Evolutionary conservation across 2,329 filamentous ascomycete species (phyloP).

Genomic region (Lachnellula subtilissima): DNA sequence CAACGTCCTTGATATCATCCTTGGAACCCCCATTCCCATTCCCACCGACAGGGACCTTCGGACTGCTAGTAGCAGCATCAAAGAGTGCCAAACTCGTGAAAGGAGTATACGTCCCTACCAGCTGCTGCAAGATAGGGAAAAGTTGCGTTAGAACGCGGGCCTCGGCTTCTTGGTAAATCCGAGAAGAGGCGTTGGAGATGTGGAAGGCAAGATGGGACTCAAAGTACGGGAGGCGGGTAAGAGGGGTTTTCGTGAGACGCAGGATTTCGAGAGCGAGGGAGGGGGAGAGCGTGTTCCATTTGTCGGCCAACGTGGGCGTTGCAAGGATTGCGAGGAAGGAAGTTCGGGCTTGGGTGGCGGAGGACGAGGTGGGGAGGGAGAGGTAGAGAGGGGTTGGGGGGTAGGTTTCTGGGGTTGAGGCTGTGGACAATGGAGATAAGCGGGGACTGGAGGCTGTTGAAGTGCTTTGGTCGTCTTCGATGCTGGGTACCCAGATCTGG

Average conservation of each 20-base stretch:
- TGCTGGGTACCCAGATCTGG: constrained; percentile 23
- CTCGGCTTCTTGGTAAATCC: constrained; percentile 29
- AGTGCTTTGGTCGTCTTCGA: constrained; percentile 19
- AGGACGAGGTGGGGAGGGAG: constrained; percentile 20
- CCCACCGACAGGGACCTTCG: constrained; percentile 13
- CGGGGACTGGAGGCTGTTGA: constrained; percentile 25
- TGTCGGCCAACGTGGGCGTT: constrained; percentile 23
- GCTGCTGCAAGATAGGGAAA: constrained; percentile 25
- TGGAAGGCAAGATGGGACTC: constrained; percentile 29
- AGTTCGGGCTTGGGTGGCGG: constrained; percentile 23
- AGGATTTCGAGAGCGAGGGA: constrained; percentile 31
- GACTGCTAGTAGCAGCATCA: constrained; percentile 27
- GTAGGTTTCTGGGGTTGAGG: constrained; percentile 24
- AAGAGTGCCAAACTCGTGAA: constrained; percentile 31
- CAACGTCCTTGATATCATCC: constrained; percentile 56
- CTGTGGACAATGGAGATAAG: constrained; percentile 28
- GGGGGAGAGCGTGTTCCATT: constrained; percentile 24
- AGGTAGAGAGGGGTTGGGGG: constrained; percentile 27
- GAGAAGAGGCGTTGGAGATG: constrained; percentile 26
- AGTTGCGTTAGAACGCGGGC: constrained; percentile 23
- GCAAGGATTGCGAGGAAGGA: constrained; percentile 29
- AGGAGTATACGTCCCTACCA: constrained; percentile 27
- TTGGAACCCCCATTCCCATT: constrained; percentile 11
- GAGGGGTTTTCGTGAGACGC: constrained; percentile 27
- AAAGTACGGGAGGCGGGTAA: constrained; percentile 27